A percentile compares a stretch with the other conserved stretches of the same genome.
These are phyloP conservation scores for Rhizophora apiculata DNA, from an alignment of 345 rosid species.

Conservation along the genomic window DNA sequence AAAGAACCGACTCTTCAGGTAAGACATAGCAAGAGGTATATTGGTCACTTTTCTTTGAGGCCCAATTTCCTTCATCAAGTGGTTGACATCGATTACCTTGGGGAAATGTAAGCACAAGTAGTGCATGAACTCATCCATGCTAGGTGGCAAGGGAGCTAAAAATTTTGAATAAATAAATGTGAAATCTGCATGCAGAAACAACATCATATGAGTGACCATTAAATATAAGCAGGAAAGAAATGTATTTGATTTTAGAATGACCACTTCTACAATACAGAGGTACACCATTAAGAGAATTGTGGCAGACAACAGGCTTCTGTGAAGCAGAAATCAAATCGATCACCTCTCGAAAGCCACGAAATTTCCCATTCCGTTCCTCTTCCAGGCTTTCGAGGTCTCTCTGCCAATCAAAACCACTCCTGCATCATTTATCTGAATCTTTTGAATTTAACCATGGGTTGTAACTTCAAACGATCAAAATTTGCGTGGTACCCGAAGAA, in stretches of 20 bases:
- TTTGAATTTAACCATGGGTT: slow-evolving; percentile 2
- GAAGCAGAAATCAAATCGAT: slow-evolving; percentile 86
- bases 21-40: slow-evolving; percentile 48
- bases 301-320: slow-evolving; percentile 72
- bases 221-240: slow-evolving; percentile 6
- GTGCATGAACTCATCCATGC: slow-evolving; percentile 51
- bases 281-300: slow-evolving; percentile 76
- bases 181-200: slow-evolving; percentile 54
- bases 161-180: slow-evolving; percentile 73
- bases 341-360: slow-evolving; percentile 91
- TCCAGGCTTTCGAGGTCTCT: slow-evolving; percentile 61
- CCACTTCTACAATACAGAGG: slow-evolving; percentile 24
- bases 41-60: slow-evolving; percentile 43
- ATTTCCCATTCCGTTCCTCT: slow-evolving; percentile 54
- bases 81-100: slow-evolving; percentile 62
- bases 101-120: slow-evolving; percentile 59
- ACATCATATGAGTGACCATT: slow-evolving; percentile 7
- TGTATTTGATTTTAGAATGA: slow-evolving; percentile 5
- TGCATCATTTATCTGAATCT: slow-evolving; percentile 13
- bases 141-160: slow-evolving; percentile 68
- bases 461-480: slow-evolving; percentile 10
- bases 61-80: slow-evolving; percentile 56
- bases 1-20: slow-evolving; percentile 51
- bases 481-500: slow-evolving; percentile 49
- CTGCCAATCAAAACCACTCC: slow-evolving; percentile 41